A percentile compares a stretch with the other conserved stretches of the same genome.
These are phyloP conservation scores for Lentinus brumalis DNA, from an alignment of 768 basidiomycete species.

Conservation along the genomic window DNA sequence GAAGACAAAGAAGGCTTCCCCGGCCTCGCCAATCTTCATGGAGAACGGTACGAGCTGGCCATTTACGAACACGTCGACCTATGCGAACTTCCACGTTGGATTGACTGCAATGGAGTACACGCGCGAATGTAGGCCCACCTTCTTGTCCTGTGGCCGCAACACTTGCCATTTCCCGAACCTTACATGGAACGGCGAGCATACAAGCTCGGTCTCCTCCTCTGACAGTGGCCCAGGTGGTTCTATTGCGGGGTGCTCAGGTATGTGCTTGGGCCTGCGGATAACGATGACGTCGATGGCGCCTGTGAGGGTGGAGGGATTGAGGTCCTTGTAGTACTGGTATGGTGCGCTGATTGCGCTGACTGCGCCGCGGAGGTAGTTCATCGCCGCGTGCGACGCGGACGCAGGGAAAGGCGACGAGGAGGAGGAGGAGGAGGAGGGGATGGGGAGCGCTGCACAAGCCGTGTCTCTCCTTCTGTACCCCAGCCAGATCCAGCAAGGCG, in stretches of 20 bases:
- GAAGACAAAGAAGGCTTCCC: constrained; percentile 98
- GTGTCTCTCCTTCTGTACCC: constrained; percentile 9
- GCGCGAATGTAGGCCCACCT: constrained; percentile 46
- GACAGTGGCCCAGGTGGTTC: constrained; percentile 10
- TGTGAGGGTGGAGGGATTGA: constrained; percentile 95
- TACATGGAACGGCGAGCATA: constrained; percentile 96
- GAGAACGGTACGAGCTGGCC: constrained; percentile 83
- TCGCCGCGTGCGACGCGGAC: constrained; percentile 31
- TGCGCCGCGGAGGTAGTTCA: constrained; percentile 90
- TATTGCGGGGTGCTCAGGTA: constrained; percentile 9
- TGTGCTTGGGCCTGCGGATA: constrained; percentile 59
- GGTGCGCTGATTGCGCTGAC: constrained; percentile 84
- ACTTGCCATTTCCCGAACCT: constrained; percentile 98
- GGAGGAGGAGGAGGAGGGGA: not conserved
- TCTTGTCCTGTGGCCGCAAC: constrained; percentile 90
- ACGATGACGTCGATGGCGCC: constrained; percentile 99
- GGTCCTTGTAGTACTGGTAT: constrained; percentile 87
- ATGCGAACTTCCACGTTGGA: not conserved
- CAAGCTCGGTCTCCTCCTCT: constrained; percentile 62
- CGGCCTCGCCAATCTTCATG: constrained; percentile 99
- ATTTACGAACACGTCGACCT: constrained; percentile 92
- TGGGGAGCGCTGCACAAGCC: not conserved
- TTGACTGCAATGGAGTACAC: not conserved
- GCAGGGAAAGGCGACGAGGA: not conserved
- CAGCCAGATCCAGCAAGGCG: constrained; percentile 2